Percentiles rank a stretch among this genome's conserved stretches.
phyloP scores from a whole-genome alignment of 176 grass and related monocot species.

The Zizania latifolia region DNA sequence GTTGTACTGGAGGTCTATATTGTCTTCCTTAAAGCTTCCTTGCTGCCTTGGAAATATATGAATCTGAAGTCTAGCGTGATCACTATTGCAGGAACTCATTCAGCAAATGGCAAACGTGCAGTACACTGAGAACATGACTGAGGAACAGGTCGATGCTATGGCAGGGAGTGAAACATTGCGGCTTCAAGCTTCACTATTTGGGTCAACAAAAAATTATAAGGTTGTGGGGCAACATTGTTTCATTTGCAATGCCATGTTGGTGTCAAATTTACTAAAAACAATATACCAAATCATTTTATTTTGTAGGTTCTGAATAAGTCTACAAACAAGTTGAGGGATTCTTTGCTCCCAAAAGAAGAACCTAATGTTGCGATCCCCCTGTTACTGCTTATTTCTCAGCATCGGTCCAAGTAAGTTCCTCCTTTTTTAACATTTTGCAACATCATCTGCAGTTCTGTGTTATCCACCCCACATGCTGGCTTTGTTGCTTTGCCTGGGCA shows the following conservation, averaged over 20 bases:
- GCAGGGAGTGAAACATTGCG: constrained; percentile 90
- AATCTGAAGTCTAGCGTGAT: neutral
- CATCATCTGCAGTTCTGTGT: neutral
- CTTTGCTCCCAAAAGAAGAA: constrained; percentile 80
- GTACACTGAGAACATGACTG: constrained; percentile 96
- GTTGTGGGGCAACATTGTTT: constrained; percentile 27
- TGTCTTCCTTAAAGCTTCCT: constrained; percentile 5
- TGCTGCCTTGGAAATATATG: constrained; percentile 13
- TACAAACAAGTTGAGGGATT: constrained; percentile 79
- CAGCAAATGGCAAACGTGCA: constrained; percentile 99
- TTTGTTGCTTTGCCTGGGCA: neutral
- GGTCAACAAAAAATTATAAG: constrained; percentile 86
- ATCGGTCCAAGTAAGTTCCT: constrained; percentile 84
- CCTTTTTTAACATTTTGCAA: constrained; percentile 5
- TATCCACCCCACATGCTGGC: neutral
- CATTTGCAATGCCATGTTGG: constrained; percentile 16
- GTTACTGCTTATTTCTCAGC: constrained; percentile 91
- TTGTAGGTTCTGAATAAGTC: constrained; percentile 88
- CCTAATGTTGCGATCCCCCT: constrained; percentile 94
- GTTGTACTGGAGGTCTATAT: constrained; percentile 77
- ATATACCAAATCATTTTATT: neutral
- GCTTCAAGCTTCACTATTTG: constrained; percentile 80
- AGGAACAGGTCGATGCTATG: constrained; percentile 96
- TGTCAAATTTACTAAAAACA: neutral
- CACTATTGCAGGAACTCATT: constrained; percentile 73